These are phyloP conservation scores for Petunia hybrid DNA, from an alignment of 305 asterid genomes.

Conservation along the genomic window DNA sequence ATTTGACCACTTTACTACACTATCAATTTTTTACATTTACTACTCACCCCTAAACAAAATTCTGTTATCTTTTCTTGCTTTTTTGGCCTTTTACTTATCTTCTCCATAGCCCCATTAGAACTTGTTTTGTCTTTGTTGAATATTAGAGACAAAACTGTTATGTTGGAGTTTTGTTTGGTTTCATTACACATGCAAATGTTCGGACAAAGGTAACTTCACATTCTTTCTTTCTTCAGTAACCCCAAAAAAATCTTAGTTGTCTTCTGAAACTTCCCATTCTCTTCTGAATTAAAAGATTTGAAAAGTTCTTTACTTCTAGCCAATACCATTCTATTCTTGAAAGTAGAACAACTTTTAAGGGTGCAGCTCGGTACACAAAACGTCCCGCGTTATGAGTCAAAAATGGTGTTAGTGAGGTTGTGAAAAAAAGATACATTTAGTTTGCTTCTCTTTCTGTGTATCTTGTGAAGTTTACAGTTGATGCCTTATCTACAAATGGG, in stretches of 20 bases:
- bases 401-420: background rate
- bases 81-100: background rate
- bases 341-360: constrained; percentile 18
- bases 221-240: constrained; percentile 33
- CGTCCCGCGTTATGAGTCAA: background rate
- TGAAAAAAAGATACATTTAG: constrained; percentile 16
- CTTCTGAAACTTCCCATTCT: constrained; percentile 24
- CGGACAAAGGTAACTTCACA: constrained; percentile 37
- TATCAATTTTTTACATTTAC: constrained; percentile 30
- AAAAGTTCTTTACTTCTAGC: background rate
- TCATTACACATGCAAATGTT: constrained; percentile 43
- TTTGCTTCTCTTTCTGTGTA: constrained; percentile 7
- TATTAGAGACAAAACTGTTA: constrained; percentile 36
- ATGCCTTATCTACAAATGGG: constrained; percentile 58
- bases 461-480: constrained; percentile 6
- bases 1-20: constrained; percentile 42
- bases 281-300: constrained; percentile 31
- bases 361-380: too few species aligned
- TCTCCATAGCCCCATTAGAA: constrained; percentile 11
- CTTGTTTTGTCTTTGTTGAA: constrained; percentile 10
- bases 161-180: constrained; percentile 49
- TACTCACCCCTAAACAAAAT: constrained; percentile 2
- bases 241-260: constrained; percentile 31
- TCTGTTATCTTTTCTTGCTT: background rate
- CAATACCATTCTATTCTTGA: background rate